phyloP scores from a whole-genome alignment of 1,284 basidiomycete genomes.

The Retiboletus flavoniger region DNA sequence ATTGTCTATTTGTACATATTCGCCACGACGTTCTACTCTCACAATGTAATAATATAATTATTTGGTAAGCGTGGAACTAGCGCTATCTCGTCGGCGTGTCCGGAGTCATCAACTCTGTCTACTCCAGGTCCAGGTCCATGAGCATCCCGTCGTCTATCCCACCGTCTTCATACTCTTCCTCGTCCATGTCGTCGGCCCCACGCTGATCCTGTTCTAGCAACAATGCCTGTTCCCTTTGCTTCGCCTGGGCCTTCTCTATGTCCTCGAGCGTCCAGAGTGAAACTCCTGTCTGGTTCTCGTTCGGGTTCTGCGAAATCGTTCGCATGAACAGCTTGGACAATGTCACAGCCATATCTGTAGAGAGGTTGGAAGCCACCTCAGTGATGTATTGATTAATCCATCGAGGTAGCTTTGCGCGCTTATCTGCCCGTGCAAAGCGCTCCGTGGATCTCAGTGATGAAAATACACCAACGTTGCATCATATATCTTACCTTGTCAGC shows the following conservation, averaged over 20 bases:
- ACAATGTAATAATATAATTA: slow-evolving; percentile 22
- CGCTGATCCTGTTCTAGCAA: slow-evolving; percentile 40
- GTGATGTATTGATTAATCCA: slow-evolving; percentile 99
- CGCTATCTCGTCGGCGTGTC: neutral
- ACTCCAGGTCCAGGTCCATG: slow-evolving; percentile 53
- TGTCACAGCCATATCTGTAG: slow-evolving; percentile 97
- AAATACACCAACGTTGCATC: neutral
- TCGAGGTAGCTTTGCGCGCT: slow-evolving; percentile 93
- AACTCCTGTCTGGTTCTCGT: slow-evolving; percentile 92
- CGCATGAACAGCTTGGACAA: slow-evolving; percentile 97
- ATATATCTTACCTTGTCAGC: slow-evolving; percentile 84
- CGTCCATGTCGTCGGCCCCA: slow-evolving; percentile 51
- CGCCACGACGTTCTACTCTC: neutral
- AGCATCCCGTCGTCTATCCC: slow-evolving; percentile 71
- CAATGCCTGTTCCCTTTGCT: slow-evolving; percentile 60
- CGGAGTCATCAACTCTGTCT: neutral
- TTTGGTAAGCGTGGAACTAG: neutral
- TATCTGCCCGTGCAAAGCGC: slow-evolving; percentile 97
- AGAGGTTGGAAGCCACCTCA: slow-evolving; percentile 94
- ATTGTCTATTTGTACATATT: slow-evolving; percentile 15
- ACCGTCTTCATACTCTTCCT: slow-evolving; percentile 59
- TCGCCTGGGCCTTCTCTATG: slow-evolving; percentile 76
- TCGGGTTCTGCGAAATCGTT: slow-evolving; percentile 95
- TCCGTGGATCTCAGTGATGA: slow-evolving; percentile 36
- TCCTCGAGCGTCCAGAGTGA: slow-evolving; percentile 93